Evolutionary conservation across 805 yeast genomes (phyloP), one percentile per base, ranked within the genome.

Genomic region (Yamadazyma sp.): DNA sequence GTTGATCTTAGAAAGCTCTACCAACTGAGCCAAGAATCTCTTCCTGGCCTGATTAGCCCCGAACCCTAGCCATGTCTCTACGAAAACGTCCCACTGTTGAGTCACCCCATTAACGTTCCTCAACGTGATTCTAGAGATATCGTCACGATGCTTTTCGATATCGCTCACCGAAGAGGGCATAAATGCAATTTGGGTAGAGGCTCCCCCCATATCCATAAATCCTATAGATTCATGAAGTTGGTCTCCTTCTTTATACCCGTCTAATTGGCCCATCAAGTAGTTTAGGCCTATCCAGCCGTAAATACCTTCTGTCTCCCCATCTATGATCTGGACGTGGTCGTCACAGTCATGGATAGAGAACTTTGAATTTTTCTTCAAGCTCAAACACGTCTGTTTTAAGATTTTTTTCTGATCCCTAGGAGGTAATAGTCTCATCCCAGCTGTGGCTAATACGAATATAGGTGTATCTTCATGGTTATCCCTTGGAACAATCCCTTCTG

Each of bases 131-230:
- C 69, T 71, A 19, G 47, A 53, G 41, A 67, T 57, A 30, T 56
- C 60, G 33, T 53, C 46, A 40, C 63, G 52, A 47, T 66, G 67
- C 16, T 57, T 59, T 41, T 67, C 63, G 38, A 77, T 61, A 46
- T 70, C 89, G n/a, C 73, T 67, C 3, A 52, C 45, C 27, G 73
- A 71, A 3, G 80, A 73, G 0, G 97, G 97, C 6, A 85, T 89
- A 71, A 90, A 93, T 6, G 98, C 95, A 15, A 93, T 77, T 55
- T 93, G 99, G 0, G 96, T 88, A 2, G 96, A 88, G 0, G 99
- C 99, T 10, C 99, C 99, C 11, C 99, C 99, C 99, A 93, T 93
- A 59, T 93, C 99, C 91, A 93, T 84, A 51, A 93, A 91, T 4
- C 99, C 99, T 47, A 75, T 82, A 0, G 95, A 80, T n/a, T 61